Evolutionary conservation across 495 filamentous ascomycete species (phyloP).

Genomic region (Pyronema domesticum): DNA sequence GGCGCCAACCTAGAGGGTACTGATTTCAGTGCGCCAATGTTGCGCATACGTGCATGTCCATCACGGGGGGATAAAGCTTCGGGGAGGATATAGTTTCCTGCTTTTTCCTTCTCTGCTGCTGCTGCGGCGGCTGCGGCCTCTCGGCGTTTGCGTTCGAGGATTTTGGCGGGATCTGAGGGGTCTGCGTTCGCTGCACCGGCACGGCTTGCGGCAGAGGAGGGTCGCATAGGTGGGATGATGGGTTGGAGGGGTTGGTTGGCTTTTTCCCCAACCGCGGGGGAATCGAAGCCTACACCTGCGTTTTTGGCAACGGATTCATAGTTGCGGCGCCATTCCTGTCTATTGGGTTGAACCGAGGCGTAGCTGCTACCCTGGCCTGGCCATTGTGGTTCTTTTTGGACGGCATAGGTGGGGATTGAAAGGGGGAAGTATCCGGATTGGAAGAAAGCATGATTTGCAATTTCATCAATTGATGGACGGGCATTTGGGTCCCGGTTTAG

Average conservation of each 20-base stretch:
- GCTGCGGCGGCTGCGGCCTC: background rate
- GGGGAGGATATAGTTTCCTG: slow-evolving; percentile 20
- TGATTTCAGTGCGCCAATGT: slow-evolving; percentile 14
- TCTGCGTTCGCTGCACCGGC: slow-evolving; percentile 5
- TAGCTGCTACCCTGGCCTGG: slow-evolving; percentile 13
- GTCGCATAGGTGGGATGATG: slow-evolving; percentile 11
- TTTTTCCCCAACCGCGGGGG: slow-evolving; percentile 18
- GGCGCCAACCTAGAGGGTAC: slow-evolving; percentile 16
- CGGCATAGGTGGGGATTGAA: slow-evolving; percentile 15
- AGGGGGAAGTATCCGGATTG: slow-evolving; percentile 41
- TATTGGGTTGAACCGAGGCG: slow-evolving; percentile 10
- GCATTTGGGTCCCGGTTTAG: slow-evolving; percentile 53
- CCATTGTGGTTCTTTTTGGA: slow-evolving; percentile 16
- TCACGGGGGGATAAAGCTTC: slow-evolving; percentile 22
- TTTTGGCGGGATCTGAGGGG: slow-evolving; percentile 1
- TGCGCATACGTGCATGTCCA: slow-evolving; percentile 23
- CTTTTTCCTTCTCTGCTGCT: slow-evolving; percentile 4
- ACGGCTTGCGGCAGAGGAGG: slow-evolving; percentile 9
- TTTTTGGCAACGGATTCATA: slow-evolving; percentile 20
- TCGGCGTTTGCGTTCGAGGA: background rate
- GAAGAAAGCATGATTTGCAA: slow-evolving; percentile 72
- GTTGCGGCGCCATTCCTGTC: slow-evolving; percentile 20
- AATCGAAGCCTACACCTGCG: slow-evolving; percentile 19
- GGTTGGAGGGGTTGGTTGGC: slow-evolving; percentile 16
- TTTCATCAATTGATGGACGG: slow-evolving; percentile 59